Evolutionary conservation across 2,329 filamentous ascomycete species (phyloP).

Genomic region (Phialemonium atrogriseum): DNA sequence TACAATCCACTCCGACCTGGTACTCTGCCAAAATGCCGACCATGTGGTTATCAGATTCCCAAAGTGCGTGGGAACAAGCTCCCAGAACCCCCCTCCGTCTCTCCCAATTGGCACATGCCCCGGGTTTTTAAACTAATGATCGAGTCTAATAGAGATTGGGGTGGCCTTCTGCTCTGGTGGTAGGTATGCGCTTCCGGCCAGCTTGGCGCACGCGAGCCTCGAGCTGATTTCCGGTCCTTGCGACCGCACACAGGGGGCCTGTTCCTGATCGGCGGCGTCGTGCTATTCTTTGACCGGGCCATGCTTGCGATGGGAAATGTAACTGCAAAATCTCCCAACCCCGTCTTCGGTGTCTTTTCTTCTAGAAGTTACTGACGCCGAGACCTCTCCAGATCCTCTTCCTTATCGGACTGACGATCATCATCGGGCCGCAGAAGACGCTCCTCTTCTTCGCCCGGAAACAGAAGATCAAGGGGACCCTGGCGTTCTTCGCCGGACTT

Average conservation of each 20-base stretch:
- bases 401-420: conserved; percentile 89
- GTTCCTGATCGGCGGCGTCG: conserved; percentile 88
- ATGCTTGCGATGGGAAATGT: conserved; percentile 99
- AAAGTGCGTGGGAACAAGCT: conserved; percentile 57
- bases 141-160: conserved; percentile 97
- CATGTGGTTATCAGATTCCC: conserved; percentile 93
- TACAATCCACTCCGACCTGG: not conserved
- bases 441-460: conserved; percentile 87
- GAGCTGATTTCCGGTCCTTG: no score
- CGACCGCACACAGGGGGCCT: conserved; percentile 62
- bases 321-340: conserved; percentile 22
- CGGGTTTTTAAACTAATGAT: no score
- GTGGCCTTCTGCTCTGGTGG: conserved; percentile 96
- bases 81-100: conserved; percentile 4
- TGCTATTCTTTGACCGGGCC: conserved; percentile 96
- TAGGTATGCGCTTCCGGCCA: conserved; percentile 45
- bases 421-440: conserved; percentile 89
- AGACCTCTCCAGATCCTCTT: conserved; percentile 70
- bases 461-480: conserved; percentile 87
- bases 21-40: conserved; percentile 56
- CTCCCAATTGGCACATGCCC: not conserved
- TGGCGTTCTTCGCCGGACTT: conserved; percentile 78
- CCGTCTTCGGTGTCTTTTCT: conserved; percentile 5
- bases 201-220: no score
- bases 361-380: conserved; percentile 4